Evolutionary conservation across 2,329 filamentous ascomycete genomes (phyloP).

Genomic region (Magnaporthales sp.): DNA sequence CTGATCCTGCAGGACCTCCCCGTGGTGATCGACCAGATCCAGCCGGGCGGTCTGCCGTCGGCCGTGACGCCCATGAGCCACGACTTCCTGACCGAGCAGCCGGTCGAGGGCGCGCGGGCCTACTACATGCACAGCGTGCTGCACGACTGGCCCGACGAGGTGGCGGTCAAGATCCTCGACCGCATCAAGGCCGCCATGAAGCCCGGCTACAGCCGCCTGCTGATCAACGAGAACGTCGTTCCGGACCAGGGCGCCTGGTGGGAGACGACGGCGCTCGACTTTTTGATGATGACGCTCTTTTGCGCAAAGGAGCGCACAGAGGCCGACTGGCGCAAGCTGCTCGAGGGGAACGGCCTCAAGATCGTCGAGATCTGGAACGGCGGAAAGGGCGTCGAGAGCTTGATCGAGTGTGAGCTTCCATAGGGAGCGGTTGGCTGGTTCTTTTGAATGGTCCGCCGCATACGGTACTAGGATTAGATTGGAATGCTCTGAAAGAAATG

Average conservation of each 20-base stretch:
- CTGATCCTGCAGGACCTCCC: conserved; percentile 40
- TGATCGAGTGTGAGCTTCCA: conserved; percentile 26
- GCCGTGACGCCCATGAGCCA: background rate
- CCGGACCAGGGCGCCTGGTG: conserved; percentile 22
- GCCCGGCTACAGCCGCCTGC: conserved; percentile 19
- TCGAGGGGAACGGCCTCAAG: conserved; percentile 20
- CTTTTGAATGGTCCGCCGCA: no score
- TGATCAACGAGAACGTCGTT: conserved; percentile 25
- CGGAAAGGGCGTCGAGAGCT: conserved; percentile 24
- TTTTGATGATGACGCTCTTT: conserved; percentile 14
- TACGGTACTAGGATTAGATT: no score
- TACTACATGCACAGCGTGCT: conserved; percentile 14
- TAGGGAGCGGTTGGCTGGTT: background rate
- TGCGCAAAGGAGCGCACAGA: background rate
- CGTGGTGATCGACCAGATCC: conserved; percentile 4
- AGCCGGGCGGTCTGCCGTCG: background rate
- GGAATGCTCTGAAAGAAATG: no score
- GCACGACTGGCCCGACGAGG: conserved; percentile 15
- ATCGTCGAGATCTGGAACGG: conserved; percentile 24
- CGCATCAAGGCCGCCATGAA: conserved; percentile 11
- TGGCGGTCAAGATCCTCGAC: conserved; percentile 11
- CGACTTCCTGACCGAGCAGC: background rate
- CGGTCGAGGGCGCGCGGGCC: conserved; percentile 2
- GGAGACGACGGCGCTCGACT: conserved; percentile 26
- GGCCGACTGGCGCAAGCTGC: background rate